Percentiles rank a stretch among this genome's conserved stretches.
Evolutionary conservation across 805 yeast genomes (phyloP).

Genomic region (Candida maris): DNA sequence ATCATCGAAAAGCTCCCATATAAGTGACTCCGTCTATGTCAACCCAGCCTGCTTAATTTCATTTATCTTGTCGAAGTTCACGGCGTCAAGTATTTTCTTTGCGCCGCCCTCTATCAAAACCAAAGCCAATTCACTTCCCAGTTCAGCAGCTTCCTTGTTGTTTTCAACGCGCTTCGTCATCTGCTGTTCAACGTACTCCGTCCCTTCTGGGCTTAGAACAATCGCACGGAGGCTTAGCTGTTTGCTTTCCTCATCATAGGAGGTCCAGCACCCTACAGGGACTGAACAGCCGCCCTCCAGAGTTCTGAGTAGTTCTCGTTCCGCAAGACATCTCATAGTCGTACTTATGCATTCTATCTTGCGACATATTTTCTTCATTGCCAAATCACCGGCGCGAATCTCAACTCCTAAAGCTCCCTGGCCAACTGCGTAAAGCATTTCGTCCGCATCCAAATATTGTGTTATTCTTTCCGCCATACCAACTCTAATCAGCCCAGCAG

Average conservation of each 20-base stretch:
- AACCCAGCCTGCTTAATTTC: conserved; percentile 35
- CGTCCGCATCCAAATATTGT: conserved; percentile 61
- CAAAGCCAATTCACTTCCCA: conserved; percentile 70
- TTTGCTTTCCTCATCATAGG: conserved; percentile 39
- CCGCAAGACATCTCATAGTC: conserved; percentile 78
- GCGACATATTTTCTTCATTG: conserved; percentile 54
- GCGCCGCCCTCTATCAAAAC: conserved; percentile 74
- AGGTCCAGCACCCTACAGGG: conserved; percentile 87
- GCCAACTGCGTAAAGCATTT: conserved; percentile 96
- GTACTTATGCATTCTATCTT: conserved; percentile 64
- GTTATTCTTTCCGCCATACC: conserved; percentile 76
- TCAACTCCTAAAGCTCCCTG: conserved; percentile 97
- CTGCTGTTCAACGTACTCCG: conserved; percentile 57
- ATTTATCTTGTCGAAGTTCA: conserved; percentile 66
- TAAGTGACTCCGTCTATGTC: too few species aligned
- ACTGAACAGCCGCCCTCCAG: conserved; percentile 98
- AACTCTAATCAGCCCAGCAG: conserved; percentile 83
- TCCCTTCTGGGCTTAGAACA: conserved; percentile 85
- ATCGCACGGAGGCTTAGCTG: conserved; percentile 58
- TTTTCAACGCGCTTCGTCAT: conserved; percentile 34
- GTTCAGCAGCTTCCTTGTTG: conserved; percentile 58
- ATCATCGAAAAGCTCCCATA: too few species aligned
- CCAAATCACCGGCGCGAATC: conserved; percentile 65
- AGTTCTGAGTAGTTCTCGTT: conserved; percentile 78
- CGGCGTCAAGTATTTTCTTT: conserved; percentile 71